Conservation (phyloP, 768 basidiomycete genomes). For the Candolleomyces eurysporus region DNA sequence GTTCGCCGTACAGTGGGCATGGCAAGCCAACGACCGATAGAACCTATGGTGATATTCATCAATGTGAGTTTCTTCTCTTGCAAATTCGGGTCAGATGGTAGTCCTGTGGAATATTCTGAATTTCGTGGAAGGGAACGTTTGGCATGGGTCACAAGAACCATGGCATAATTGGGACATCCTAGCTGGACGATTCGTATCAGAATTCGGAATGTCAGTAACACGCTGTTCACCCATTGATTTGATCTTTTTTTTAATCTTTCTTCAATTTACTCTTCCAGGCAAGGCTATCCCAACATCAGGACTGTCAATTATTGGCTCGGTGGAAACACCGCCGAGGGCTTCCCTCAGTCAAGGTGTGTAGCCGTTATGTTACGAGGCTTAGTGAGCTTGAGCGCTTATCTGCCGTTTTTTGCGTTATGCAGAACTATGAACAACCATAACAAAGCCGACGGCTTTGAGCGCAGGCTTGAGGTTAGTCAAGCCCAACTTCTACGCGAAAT, state of each 20-base stretch:
- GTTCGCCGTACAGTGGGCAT: constrained; percentile 83
- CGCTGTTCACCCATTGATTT: not conserved
- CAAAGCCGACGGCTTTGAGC: constrained; percentile 87
- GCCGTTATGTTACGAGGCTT: too few species aligned
- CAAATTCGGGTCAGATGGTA: too few species aligned
- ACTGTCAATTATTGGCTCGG: constrained; percentile 91
- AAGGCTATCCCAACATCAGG: constrained; percentile 84
- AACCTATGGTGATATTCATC: constrained; percentile 86
- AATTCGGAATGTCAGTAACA: constrained; percentile 79
- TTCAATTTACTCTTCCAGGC: constrained; percentile 41
- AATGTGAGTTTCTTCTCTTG: constrained; percentile 51
- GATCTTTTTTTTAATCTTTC: too few species aligned
- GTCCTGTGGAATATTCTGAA: not conserved
- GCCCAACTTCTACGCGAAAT: not conserved
- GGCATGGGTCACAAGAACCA: constrained; percentile 90
- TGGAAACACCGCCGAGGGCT: constrained; percentile 68
- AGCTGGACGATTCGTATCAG: constrained; percentile 89
- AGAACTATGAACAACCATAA: constrained; percentile 81
- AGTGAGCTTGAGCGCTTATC: too few species aligned
- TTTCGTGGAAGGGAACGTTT: constrained; percentile 70
- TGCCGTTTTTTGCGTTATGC: not conserved
- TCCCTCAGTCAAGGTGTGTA: constrained; percentile 78
- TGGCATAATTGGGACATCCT: constrained; percentile 95
- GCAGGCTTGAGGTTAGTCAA: constrained; percentile 65
- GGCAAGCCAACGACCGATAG: constrained; percentile 71